Evolutionary conservation across 192 early-diverging fungal genomes (phyloP), one percentile per base, ranked within the genome.

Genomic region (Entomortierella lignicola): DNA sequence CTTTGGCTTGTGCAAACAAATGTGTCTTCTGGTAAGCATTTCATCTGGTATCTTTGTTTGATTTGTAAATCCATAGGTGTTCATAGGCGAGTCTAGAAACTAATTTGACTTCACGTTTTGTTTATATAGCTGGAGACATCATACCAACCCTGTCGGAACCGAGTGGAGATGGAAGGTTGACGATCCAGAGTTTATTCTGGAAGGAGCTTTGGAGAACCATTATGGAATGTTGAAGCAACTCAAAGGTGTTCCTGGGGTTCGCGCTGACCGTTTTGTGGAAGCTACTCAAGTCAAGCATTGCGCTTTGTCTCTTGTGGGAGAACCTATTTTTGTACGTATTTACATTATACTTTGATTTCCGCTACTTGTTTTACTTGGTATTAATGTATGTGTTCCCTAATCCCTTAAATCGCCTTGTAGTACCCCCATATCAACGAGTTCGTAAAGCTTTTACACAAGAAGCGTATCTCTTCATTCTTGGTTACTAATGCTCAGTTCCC

Each of bases 361-460:
- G n/a, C n/a, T n/a, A n/a, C n/a, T n/a, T n/a, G n/a, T n/a, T n/a
- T n/a, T n/a, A n/a, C n/a, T n/a, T n/a, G n/a, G n/a, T n/a, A n/a
- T n/a, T n/a, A n/a, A n/a, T n/a, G n/a, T n/a, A n/a, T n/a, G n/a
- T n/a, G n/a, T n/a, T n/a, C n/a, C n/a, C n/a, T n/a, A n/a, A n/a
- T n/a, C n/a, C n/a, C n/a, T n/a, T n/a, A n/a, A n/a, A n/a, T n/a
- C 20, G 6, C n/a, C 17, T 37, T 50, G 10, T 66, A 82, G 89
- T 93, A 93, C 70, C 90, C 91, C 26, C 86, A 91, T 42, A 93
- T 93, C 86, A 93, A 93, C 58, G 91, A 92, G 34, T 91, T 92
- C 70, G 84, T 92, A 8, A 84, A 86, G 21, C 58, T 91, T 59
- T 64, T 93, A 54, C 92, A 93, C 59, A 72, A 90, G 52, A 85